Conservation (phyloP, 108 stramenopile genomes). For the Cylindrotheca closterium region DNA sequence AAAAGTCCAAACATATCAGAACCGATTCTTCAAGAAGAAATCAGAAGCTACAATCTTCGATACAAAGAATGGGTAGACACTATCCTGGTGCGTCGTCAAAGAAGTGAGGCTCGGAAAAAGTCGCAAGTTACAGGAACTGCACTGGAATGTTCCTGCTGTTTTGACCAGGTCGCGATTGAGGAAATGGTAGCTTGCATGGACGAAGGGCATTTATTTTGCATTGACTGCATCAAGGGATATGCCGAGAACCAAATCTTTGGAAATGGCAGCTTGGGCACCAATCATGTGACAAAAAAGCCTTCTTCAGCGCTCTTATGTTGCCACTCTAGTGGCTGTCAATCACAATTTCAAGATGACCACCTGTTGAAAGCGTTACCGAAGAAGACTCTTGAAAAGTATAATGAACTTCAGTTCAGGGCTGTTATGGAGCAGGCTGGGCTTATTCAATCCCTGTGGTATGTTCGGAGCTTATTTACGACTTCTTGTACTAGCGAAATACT, state of each 20-base stretch:
- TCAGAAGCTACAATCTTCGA: constrained; percentile 28
- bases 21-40: constrained; percentile 35
- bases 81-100: constrained; percentile 7
- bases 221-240: constrained; percentile 60
- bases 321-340: constrained; percentile 60
- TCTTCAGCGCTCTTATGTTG: constrained; percentile 72
- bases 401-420: constrained; percentile 61
- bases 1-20: constrained; percentile 13
- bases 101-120: constrained; percentile 15
- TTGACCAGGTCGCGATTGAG: constrained; percentile 59
- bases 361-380: constrained; percentile 58
- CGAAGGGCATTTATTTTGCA: constrained; percentile 83
- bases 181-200: constrained; percentile 75
- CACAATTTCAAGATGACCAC: constrained; percentile 57
- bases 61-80: constrained; percentile 33
- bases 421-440: constrained; percentile 48
- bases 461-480: neutral
- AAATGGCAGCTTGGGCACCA: constrained; percentile 59
- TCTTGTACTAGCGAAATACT: neutral
- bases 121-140: constrained; percentile 25
- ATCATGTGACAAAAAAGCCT: constrained; percentile 35
- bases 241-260: constrained; percentile 79
- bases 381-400: constrained; percentile 76
- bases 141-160: constrained; percentile 82
- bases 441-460: constrained; percentile 35